phyloP scores from a whole-genome alignment of 2,329 filamentous ascomycete species.

The Sporothrix sp. region DNA sequence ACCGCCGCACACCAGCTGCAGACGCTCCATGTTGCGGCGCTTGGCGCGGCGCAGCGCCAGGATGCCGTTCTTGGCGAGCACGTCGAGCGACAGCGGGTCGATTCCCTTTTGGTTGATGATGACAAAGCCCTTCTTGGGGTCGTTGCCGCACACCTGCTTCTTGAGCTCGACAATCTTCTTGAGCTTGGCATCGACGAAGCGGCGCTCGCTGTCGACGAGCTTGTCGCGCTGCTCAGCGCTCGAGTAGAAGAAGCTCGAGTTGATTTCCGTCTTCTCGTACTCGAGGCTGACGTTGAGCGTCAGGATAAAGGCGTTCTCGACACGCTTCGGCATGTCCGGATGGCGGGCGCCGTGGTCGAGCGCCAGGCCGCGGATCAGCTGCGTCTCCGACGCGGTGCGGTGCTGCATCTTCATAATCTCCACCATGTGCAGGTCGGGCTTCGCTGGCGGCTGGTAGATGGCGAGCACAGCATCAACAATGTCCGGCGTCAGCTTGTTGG shows the following conservation, averaged over 20 bases:
- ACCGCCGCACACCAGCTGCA: conserved; percentile 91
- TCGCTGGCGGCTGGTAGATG: conserved; percentile 80
- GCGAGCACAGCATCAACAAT: conserved; percentile 95
- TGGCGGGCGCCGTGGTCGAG: conserved; percentile 93
- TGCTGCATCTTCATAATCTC: conserved; percentile 99
- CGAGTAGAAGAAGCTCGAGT: conserved; percentile 98
- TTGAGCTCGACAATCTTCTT: conserved; percentile 97
- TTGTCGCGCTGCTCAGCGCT: conserved; percentile 95
- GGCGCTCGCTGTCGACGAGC: conserved; percentile 91
- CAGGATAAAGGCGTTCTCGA: conserved; percentile 91
- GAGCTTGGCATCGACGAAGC: conserved; percentile 91
- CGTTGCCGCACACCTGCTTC: conserved; percentile 91
- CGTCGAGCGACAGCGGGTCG: conserved; percentile 88
- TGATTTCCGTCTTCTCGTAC: conserved; percentile 99
- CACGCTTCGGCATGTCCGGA: conserved; percentile 93
- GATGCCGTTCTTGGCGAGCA: conserved; percentile 96
- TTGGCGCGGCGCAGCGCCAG: conserved; percentile 89
- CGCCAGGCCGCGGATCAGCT: conserved; percentile 85
- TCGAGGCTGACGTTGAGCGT: conserved; percentile 94
- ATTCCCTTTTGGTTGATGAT: conserved; percentile 99
- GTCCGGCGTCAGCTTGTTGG: conserved; percentile 82
- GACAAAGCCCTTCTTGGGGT: conserved; percentile 91
- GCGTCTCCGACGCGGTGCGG: conserved; percentile 87
- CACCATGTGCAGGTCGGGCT: conserved; percentile 97
- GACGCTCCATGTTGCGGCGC: conserved; percentile 96